phyloP scores from a whole-genome alignment of 176 grass and related monocot species.

The Urochloa ruziziensis region DNA sequence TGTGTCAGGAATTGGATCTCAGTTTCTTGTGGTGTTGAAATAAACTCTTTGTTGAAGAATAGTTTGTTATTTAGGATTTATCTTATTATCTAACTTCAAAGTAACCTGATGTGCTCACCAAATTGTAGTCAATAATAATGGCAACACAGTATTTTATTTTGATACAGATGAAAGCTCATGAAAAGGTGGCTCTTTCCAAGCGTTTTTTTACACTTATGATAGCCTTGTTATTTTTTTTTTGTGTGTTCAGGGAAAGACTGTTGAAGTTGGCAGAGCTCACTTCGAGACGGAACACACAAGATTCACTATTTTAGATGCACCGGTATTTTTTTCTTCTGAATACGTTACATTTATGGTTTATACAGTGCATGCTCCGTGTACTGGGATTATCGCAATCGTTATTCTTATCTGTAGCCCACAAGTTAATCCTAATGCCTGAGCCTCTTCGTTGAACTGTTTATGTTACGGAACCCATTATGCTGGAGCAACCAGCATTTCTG shows the following conservation, averaged over 20 bases:
- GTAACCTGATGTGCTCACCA: not conserved
- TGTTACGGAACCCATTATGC: not conserved
- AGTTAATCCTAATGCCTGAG: not conserved
- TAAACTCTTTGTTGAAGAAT: not conserved
- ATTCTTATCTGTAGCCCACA: not conserved
- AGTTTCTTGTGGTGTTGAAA: not conserved
- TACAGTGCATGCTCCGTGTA: not conserved
- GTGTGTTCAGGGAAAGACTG: constrained; percentile 70
- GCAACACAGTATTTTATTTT: constrained; percentile 7
- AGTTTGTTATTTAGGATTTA: not conserved
- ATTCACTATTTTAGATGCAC: constrained; percentile 84
- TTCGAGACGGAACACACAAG: constrained; percentile 75
- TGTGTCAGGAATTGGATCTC: not conserved
- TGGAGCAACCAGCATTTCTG: not conserved
- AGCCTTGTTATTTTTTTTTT: constrained; percentile 11
- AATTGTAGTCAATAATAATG: not conserved
- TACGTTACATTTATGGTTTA: not conserved
- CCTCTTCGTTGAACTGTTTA: not conserved
- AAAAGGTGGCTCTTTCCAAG: not conserved
- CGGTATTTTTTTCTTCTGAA: constrained; percentile 44
- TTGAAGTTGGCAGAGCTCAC: constrained; percentile 85
- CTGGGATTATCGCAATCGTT: not conserved
- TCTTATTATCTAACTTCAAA: not conserved
- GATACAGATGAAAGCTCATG: not conserved
- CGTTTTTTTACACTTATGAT: not conserved